Base-by-base conservation (phyloP, 352 stramenopile species). In the Phytophthora ohioensis region DNA sequence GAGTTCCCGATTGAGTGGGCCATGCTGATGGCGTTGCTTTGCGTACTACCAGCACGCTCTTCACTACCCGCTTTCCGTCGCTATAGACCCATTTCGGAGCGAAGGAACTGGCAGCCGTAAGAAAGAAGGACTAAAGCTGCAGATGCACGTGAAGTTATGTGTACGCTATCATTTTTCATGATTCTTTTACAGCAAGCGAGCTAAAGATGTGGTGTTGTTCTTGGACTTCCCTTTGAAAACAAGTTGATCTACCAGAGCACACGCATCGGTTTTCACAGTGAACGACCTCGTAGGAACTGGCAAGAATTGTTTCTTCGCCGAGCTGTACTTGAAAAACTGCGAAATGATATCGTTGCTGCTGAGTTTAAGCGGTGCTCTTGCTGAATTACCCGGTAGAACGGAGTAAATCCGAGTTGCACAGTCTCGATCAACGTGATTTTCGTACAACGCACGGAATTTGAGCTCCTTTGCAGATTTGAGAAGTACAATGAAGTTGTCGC, bases 241-340 rank as follows among this genome's bases (percentile, higher is more conserved):
- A 27, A 89, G 57, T 30, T 88, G 70, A 35, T 91, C 79, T 39
- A 69, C 57, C 12, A 94, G 75, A 30, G 88, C 82, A 35, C 81
- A 92, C 7, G 84, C 88, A 58, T 95, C 88, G 1, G 86, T 95
- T 46, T 81, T 88, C 31, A 91, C 76, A 1, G 86, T 95, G 60
- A 95, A 94, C 0, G 78, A 82, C 3, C 86, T 73, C 15, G 83
- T 87, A 17, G 90, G 76, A 8, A 94, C 82, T 0, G 86, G 58
- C 8, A 84, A 46, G 30, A 95, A 94, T 49, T 87, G 82, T 55
- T 94, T 95, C 45, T 94, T 95, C 30, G 84, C 86, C 12, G 86
- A 93, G 49, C 91, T 95, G 75, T 95, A 94, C 53, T 88, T 89
- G 65, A 94, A 95, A 48, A 94, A 92, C 69, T 93, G 86, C 9